Conservation (phyloP, 805 yeast genomes). For the Starmerella powellii region DNA sequence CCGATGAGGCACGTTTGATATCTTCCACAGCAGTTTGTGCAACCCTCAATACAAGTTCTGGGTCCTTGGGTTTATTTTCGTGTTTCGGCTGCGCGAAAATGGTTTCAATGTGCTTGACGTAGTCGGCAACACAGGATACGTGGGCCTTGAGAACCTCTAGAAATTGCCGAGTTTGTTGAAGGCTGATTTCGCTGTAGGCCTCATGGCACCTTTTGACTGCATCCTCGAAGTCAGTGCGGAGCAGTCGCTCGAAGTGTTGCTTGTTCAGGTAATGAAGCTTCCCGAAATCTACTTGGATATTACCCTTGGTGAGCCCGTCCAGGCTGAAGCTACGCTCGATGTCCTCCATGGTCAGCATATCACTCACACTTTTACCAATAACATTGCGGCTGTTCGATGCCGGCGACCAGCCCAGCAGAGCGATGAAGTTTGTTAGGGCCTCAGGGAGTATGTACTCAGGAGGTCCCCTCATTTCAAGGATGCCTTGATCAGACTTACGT, state of each 20-base stretch:
- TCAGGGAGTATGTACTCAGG: slow-evolving; percentile 52
- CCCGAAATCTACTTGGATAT: slow-evolving; percentile 75
- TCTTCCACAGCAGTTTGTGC: slow-evolving; percentile 1
- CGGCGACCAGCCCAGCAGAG: slow-evolving; percentile 92
- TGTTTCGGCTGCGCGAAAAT: slow-evolving; percentile 9
- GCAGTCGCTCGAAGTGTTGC: slow-evolving; percentile 33
- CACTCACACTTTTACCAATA: slow-evolving; percentile 20
- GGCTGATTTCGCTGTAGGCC: slow-evolving; percentile 19
- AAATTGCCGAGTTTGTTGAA: slow-evolving; percentile 32
- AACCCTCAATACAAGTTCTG: neutral
- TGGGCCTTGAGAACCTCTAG: slow-evolving; percentile 38
- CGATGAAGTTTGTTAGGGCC: slow-evolving; percentile 75
- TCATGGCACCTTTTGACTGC: slow-evolving; percentile 11
- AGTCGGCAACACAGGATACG: slow-evolving; percentile 43
- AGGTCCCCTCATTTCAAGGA: slow-evolving; percentile 38
- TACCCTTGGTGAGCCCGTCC: slow-evolving; percentile 76
- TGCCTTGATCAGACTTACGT: slow-evolving; percentile 70
- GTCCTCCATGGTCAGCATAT: slow-evolving; percentile 31
- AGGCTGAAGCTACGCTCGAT: slow-evolving; percentile 47
- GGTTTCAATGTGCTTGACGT: slow-evolving; percentile 33
- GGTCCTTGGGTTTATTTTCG: slow-evolving; percentile 9
- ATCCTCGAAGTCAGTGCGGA: slow-evolving; percentile 5
- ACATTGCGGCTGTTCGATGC: slow-evolving; percentile 34
- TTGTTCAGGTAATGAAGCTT: slow-evolving; percentile 72
- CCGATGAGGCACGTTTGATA: slow-evolving; percentile 3